These are phyloP conservation scores for Withania somnifera DNA, from an alignment of 305 asterid species.

Conservation along the genomic window DNA sequence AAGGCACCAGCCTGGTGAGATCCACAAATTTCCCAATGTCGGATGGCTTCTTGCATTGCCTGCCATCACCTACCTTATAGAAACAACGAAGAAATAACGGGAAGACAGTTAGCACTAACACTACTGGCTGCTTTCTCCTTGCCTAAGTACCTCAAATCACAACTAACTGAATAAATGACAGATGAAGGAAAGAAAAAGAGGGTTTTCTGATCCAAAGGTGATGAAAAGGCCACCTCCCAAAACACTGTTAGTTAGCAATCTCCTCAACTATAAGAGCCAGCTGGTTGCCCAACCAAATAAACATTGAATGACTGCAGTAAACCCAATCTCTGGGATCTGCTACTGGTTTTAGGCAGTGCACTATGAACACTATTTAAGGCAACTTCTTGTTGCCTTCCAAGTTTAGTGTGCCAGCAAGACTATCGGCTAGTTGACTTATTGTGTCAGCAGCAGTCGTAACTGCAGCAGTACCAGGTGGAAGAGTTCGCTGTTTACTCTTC, in stretches of 20 bases:
- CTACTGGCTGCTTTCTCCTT: conserved; percentile 23
- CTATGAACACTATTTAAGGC: conserved; percentile 38
- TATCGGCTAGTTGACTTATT: conserved; percentile 67
- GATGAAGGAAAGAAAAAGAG: conserved; percentile 14
- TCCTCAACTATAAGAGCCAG: conserved; percentile 9
- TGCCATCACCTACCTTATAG: conserved; percentile 26
- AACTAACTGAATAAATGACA: conserved; percentile 23
- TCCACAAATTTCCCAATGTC: conserved; percentile 21
- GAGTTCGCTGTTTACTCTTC: conserved; percentile 67
- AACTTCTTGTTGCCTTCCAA: conserved; percentile 51
- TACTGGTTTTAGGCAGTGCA: conserved; percentile 7
- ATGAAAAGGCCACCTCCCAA: conserved; percentile 38
- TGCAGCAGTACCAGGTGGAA: conserved; percentile 30
- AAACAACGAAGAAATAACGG: conserved; percentile 4
- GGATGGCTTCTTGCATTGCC: conserved; percentile 14
- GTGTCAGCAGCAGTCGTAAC: conserved; percentile 41
- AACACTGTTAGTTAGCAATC: conserved; percentile 27
- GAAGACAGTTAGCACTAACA: conserved; percentile 22
- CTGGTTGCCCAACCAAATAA: conserved; percentile 8
- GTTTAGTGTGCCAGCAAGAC: conserved; percentile 55
- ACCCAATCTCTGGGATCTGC: conserved; percentile 18
- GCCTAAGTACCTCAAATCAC: conserved; percentile 23
- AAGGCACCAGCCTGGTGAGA: conserved; percentile 22
- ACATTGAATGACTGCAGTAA: conserved; percentile 8
- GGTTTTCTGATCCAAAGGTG: conserved; percentile 16